Conservation (phyloP, 1,284 basidiomycete genomes). For the Heterobasidion occidentale region DNA sequence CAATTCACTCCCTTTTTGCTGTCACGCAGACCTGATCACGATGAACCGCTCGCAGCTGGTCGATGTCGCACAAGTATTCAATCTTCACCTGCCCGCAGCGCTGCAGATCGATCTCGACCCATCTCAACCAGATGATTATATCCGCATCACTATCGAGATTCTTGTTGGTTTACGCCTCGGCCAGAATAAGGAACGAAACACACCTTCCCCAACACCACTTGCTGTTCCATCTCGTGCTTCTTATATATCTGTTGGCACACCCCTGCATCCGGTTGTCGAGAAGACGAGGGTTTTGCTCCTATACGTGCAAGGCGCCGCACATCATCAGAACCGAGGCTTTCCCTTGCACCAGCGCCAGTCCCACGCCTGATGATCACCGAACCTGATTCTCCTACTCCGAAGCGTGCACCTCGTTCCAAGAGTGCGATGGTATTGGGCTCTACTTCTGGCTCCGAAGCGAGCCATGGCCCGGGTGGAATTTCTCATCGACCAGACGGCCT, state of each 20-base stretch:
- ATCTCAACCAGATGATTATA: constrained; percentile 22
- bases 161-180: constrained; percentile 37
- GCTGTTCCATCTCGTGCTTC: neutral
- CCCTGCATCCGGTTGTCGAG: neutral
- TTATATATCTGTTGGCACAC: neutral
- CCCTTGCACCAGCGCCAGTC: neutral
- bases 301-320: neutral
- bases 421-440: neutral
- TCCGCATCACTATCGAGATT: constrained; percentile 40
- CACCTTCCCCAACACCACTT: neutral
- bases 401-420: neutral
- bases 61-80: constrained; percentile 35
- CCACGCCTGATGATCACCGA: neutral
- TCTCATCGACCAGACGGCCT: no score
- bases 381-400: neutral
- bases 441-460: no score
- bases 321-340: neutral
- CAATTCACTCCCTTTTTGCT: constrained; percentile 45
- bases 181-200: neutral
- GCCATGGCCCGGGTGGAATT: no score
- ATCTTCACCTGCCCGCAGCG: constrained; percentile 36
- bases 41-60: constrained; percentile 42
- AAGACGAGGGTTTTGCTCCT: neutral
- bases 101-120: constrained; percentile 35
- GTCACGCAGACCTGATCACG: constrained; percentile 50